Percentiles rank a stretch among this genome's conserved stretches.
Conservation (phyloP, 352 stramenopile genomes). For the Phytophthora europaea region DNA sequence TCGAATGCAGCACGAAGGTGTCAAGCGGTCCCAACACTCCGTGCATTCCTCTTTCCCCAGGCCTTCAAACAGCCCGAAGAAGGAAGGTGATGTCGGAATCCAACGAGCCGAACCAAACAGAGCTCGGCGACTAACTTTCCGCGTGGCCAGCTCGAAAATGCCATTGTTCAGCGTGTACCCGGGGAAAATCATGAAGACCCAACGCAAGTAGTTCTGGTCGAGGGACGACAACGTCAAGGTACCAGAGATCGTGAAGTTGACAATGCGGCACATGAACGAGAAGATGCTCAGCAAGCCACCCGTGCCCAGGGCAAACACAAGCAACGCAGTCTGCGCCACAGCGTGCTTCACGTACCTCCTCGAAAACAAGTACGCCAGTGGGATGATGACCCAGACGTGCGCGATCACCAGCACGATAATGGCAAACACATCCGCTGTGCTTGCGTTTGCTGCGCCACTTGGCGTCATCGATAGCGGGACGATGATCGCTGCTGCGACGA, state of each 20-base stretch:
- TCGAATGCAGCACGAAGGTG: constrained; percentile 58
- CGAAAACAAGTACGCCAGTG: constrained; percentile 75
- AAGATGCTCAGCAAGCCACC: constrained; percentile 81
- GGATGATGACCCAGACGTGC: constrained; percentile 64
- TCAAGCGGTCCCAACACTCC: constrained; percentile 59
- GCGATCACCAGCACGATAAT: constrained; percentile 51
- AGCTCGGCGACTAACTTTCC: constrained; percentile 68
- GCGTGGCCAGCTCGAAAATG: constrained; percentile 76
- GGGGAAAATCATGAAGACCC: constrained; percentile 79
- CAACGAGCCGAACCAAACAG: constrained; percentile 43
- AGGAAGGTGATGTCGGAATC: constrained; percentile 44
- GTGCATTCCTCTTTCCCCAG: constrained; percentile 52
- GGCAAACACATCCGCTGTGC: constrained; percentile 45
- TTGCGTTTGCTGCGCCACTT: constrained; percentile 25
- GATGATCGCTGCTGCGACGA: constrained; percentile 44
- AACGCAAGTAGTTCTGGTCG: constrained; percentile 76
- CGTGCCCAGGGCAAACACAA: constrained; percentile 70
- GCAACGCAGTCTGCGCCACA: constrained; percentile 66
- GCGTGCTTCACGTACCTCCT: constrained; percentile 66
- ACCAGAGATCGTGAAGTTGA: constrained; percentile 53
- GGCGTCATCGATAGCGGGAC: constrained; percentile 47
- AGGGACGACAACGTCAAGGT: constrained; percentile 63
- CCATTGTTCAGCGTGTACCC: constrained; percentile 75
- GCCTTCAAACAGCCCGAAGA: constrained; percentile 65
- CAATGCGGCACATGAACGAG: constrained; percentile 78